Base-by-base conservation (phyloP, 371 early-diverging fungal species). In the Zychaea mexicana region DNA sequence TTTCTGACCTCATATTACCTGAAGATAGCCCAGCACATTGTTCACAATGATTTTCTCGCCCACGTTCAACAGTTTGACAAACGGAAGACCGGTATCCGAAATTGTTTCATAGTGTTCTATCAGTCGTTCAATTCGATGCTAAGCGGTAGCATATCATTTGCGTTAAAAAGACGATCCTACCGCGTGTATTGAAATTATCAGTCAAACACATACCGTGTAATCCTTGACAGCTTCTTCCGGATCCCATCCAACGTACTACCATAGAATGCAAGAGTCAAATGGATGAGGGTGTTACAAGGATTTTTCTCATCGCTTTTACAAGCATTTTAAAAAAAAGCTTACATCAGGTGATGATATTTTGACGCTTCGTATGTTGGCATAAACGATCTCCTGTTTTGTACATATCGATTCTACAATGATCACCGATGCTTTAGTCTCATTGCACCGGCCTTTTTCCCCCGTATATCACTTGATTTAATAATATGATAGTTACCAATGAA, bases 341-440 rank as follows among this genome's bases (percentile, higher is more conserved):
- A 87, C 89, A 79, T 98, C 98, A 2, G 97, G 97, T 17, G 94
- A 92, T 21, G 90, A 88, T 21, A 97, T 80, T 68, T 98, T 97
- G 59, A 96, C 95, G 67, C 92, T 90, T 61, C 87, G 83, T 32
- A 94, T 93, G 64, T 94, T 94, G 52, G 77, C 82, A 28, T 89
- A 83, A 12, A 94, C 86, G 47, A 93, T 85, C 24, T 79, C 79
- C 6, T 84, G 83, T 62, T 89, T 89, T 56, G 90, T 88, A 67
- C 97, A 98, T 24, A 98, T 89, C 62, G 87, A 90, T 72, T 98
- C 98, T 32, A 30, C 2, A 83, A 2, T 31, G 28, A 60, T 15
- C 17, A 13, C 2, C 10, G 3, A 15, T 3, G 1, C 15, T 52
- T 7, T 52, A n/a, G n/a, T n/a, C n/a, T n/a, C n/a, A n/a, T n/a